These are phyloP conservation scores for Salix brachista DNA, from an alignment of 345 rosid species.

Conservation along the genomic window DNA sequence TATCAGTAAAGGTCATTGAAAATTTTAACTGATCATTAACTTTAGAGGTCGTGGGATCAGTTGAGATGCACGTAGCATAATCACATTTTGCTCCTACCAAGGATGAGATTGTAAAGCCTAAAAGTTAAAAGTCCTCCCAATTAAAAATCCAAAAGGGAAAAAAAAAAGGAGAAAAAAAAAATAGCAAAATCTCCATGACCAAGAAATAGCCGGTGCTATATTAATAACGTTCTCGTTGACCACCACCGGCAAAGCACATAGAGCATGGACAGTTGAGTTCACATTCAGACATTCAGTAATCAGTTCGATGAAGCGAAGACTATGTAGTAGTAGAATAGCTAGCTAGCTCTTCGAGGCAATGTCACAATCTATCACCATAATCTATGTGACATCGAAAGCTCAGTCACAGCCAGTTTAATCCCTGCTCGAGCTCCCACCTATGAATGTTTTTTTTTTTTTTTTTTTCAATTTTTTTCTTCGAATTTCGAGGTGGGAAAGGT, in stretches of 20 bases:
- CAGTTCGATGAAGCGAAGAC: background rate
- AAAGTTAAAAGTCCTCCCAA: background rate
- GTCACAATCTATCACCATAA: background rate
- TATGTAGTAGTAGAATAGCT: too few relatives aligned
- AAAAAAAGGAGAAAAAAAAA: too few relatives aligned
- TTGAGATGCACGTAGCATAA: fast-evolving
- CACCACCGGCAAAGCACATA: background rate
- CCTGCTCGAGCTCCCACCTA: background rate
- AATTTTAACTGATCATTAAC: too few relatives aligned
- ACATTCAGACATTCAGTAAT: background rate
- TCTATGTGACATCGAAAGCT: slow-evolving; percentile 11
- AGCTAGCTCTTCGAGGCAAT: background rate
- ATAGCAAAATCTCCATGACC: too few relatives aligned
- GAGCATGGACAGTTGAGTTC: background rate
- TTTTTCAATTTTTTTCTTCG: background rate
- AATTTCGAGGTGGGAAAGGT: background rate
- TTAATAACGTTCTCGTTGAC: background rate
- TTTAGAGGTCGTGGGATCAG: too few relatives aligned
- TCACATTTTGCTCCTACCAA: background rate
- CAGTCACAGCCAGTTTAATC: slow-evolving; percentile 3
- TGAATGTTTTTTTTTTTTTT: background rate
- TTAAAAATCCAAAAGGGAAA: background rate
- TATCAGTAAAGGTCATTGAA: fast-evolving
- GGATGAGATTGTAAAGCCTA: too few relatives aligned
- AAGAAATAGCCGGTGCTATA: too few relatives aligned